These are phyloP conservation scores for Crataegus laevigata DNA, from an alignment of 306 rosid species.

Conservation along the genomic window DNA sequence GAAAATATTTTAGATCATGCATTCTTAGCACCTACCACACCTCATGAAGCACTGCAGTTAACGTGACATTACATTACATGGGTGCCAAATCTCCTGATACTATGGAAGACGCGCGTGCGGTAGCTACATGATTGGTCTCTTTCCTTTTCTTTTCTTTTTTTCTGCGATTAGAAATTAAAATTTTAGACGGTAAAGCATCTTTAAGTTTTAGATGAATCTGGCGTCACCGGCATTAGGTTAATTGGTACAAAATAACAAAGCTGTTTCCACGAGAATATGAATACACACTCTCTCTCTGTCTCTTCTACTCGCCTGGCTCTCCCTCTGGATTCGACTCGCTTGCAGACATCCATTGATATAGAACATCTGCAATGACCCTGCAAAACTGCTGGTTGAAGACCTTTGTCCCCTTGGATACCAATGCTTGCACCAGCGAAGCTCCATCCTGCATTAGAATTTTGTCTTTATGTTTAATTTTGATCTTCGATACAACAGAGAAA, in stretches of 20 bases:
- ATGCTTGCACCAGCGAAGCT: conserved; percentile 68
- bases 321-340: too few species aligned
- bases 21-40: too few species aligned
- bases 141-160: not conserved
- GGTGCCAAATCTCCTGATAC: not conserved
- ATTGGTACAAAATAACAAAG: too few species aligned
- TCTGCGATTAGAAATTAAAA: too few species aligned
- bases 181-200: too few species aligned
- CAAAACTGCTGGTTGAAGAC: conserved; percentile 56
- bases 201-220: too few species aligned
- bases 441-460: conserved; percentile 55
- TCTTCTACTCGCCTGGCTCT: too few species aligned
- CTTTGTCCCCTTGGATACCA: conserved; percentile 72
- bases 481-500: too few species aligned
- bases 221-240: too few species aligned
- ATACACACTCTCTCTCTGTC: too few species aligned
- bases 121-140: too few species aligned
- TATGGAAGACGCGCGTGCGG: not conserved
- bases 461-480: not conserved
- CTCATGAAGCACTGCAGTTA: not conserved
- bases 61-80: not conserved
- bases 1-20: not conserved
- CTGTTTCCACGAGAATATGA: too few species aligned
- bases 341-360: conserved; percentile 55
- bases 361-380: conserved; percentile 47